Evolutionary conservation across 2,329 filamentous ascomycete genomes (phyloP).

Genomic region (Emericellopsis cladophorae): DNA sequence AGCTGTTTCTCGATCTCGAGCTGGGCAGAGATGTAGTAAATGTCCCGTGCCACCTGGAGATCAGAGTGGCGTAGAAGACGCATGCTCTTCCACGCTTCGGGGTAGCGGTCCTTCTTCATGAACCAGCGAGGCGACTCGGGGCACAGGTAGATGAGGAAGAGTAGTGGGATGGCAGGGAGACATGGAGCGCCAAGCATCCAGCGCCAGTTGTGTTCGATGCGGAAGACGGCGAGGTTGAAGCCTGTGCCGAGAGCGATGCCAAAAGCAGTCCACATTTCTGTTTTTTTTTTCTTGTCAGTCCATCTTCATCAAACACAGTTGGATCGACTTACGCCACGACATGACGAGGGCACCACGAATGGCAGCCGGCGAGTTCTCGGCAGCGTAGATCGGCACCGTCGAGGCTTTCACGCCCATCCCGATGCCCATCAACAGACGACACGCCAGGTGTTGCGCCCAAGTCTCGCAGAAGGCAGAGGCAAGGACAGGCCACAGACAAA

Average conservation of each 20-base stretch:
- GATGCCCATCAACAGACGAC: constrained; percentile 56
- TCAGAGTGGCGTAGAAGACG: constrained; percentile 34
- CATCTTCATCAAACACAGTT: background rate
- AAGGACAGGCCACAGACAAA: constrained; percentile 53
- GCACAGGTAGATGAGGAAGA: constrained; percentile 44
- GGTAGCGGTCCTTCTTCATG: constrained; percentile 51
- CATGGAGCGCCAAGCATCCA: constrained; percentile 48
- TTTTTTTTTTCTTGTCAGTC: constrained; percentile 20
- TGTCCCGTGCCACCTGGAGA: constrained; percentile 45
- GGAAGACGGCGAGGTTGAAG: constrained; percentile 18
- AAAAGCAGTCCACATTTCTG: constrained; percentile 53
- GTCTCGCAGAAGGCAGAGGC: constrained; percentile 51
- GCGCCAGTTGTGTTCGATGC: constrained; percentile 19
- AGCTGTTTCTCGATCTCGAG: constrained; percentile 26
- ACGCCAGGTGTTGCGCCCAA: constrained; percentile 55
- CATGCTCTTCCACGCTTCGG: constrained; percentile 45
- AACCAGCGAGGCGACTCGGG: constrained; percentile 53
- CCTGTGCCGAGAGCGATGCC: constrained; percentile 31
- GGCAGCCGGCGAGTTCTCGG: constrained; percentile 55
- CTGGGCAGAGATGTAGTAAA: constrained; percentile 39
- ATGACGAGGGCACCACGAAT: constrained; percentile 68
- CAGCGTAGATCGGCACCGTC: constrained; percentile 60
- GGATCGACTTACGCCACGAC: constrained; percentile 46
- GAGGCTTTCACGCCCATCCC: constrained; percentile 56
- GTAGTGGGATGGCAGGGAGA: constrained; percentile 39